Evolutionary conservation across 805 yeast genomes (phyloP).

Genomic region (Schwanniomyces sp.): DNA sequence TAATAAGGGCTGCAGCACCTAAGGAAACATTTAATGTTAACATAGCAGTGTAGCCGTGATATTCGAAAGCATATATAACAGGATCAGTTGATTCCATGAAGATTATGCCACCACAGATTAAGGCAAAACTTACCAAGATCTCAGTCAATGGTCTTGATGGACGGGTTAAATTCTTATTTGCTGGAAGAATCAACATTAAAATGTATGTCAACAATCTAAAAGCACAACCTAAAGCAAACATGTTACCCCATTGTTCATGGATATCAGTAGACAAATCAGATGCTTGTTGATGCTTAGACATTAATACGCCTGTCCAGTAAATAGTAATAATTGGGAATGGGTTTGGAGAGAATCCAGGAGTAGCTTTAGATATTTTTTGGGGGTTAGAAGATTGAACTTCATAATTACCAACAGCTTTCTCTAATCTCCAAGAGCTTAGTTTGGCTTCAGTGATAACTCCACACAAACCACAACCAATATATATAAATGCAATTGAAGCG

Average conservation of each 20-base stretch:
- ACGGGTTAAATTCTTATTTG: conserved; percentile 24
- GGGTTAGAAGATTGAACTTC: not conserved
- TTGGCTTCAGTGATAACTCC: conserved; percentile 81
- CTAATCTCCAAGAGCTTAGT: conserved; percentile 59
- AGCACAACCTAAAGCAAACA: conserved; percentile 79
- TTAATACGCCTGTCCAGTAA: conserved; percentile 93
- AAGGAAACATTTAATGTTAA: conserved; percentile 85
- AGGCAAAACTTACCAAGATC: conserved; percentile 71
- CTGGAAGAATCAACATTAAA: conserved; percentile 41
- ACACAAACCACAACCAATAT: conserved; percentile 87
- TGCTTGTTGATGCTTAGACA: conserved; percentile 94
- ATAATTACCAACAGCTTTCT: conserved; percentile 19
- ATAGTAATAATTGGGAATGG: conserved; percentile 93
- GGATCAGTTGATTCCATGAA: conserved; percentile 93
- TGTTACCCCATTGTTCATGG: conserved; percentile 90
- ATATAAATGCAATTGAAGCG: conserved; percentile 41
- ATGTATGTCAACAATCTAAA: conserved; percentile 69
- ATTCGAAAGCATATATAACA: conserved; percentile 73
- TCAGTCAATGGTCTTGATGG: conserved; percentile 80
- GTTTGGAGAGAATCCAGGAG: conserved; percentile 85
- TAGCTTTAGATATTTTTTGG: conserved; percentile 26
- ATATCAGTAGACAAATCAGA: conserved; percentile 72
- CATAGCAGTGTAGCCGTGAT: conserved; percentile 77
- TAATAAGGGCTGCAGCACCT: conserved; percentile 72
- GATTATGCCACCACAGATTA: conserved; percentile 85